These are phyloP conservation scores for Cadophora malorum DNA, from an alignment of 2,329 filamentous ascomycete genomes.

Conservation along the genomic window DNA sequence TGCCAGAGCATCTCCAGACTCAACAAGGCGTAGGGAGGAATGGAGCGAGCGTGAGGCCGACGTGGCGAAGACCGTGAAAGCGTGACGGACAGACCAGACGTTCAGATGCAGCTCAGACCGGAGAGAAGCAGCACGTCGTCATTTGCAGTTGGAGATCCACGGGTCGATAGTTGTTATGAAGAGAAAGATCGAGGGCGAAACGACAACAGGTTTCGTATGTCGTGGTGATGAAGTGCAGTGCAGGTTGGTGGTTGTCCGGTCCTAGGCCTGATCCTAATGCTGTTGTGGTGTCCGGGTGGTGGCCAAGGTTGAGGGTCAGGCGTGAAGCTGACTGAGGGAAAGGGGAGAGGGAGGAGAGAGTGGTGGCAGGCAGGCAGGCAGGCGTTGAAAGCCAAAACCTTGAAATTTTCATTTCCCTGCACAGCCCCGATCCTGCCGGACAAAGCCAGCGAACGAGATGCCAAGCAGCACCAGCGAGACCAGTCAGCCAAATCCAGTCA, in stretches of 20 bases:
- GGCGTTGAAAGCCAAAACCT: not conserved
- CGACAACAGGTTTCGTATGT: conserved; percentile 1
- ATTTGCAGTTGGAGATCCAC: not conserved
- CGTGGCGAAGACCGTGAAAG: conserved; percentile 2
- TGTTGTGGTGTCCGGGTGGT: not conserved
- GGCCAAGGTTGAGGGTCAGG: conserved; percentile 3
- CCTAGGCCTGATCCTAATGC: not conserved
- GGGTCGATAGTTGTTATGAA: conserved; percentile 8
- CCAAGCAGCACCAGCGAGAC: not conserved
- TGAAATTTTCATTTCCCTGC: conserved; percentile 10
- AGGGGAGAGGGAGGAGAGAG: not conserved
- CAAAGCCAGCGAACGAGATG: not conserved
- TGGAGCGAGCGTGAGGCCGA: conserved; percentile 16
- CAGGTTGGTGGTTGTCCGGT: not conserved
- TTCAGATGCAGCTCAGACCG: not conserved
- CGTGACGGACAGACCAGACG: not conserved
- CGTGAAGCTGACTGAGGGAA: not conserved
- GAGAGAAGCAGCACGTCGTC: not conserved
- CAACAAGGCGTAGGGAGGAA: not conserved
- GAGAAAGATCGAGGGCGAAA: conserved; percentile 12
- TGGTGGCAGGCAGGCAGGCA: not conserved
- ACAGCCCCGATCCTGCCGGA: conserved; percentile 13
- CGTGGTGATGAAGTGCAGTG: not conserved
- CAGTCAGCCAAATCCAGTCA: conserved; percentile 1
- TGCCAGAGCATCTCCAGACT: not conserved